Evolutionary conservation across 2,329 filamentous ascomycete species (phyloP), one percentile per base, ranked within the genome.

Genomic region (Botryosphaeria agaves): DNA sequence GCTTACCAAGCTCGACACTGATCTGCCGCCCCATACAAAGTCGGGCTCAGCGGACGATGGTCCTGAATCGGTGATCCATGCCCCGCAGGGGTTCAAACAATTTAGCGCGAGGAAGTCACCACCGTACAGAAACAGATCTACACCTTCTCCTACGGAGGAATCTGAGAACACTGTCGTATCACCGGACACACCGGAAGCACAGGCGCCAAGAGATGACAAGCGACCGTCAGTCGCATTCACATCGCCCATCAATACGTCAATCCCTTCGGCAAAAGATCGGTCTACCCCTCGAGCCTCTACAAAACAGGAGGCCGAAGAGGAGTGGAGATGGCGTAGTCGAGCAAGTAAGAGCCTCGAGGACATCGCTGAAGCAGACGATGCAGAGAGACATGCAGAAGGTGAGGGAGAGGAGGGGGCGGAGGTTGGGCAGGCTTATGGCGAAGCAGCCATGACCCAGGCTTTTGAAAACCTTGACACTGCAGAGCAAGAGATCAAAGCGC

Each of bases 11-110:
- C 52, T 68, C 29, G 53, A 66, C 37, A 69, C 62, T 5, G 42
- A 50, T 18, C 40, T 61, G 12, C 45, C 55, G 7, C 37, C 42
- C 27, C 47, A 51, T 30, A 38, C 46, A 17, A 49, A 55, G 44
- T 76, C 49, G 59, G 73, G 47, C 31, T 66, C 67, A 15, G n/a
- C n/a, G n/a, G 74, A 73, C 36, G 82, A 92, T 40, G 82, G 85
- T 41, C 76, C 83, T 15, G 68, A 82, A 31, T 94, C 85, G 1
- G 85, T 92, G 32, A 93, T 94, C 41, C 85, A 93, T 61, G 82
- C 81, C 11, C 84, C 85, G 0, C 66, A 82, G 39, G 81, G 77
- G 37, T 94, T 89, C 52, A 68, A 72, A 33, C 70, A 70, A 41
- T 92, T 89, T 69, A 81, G 42, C 21, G 18, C 43, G 34, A 29